A percentile compares a stretch with the other conserved stretches of the same genome.
phyloP scores from a whole-genome alignment of 73 alveolate genomes.

The Paramecium tetraurelia region DNA sequence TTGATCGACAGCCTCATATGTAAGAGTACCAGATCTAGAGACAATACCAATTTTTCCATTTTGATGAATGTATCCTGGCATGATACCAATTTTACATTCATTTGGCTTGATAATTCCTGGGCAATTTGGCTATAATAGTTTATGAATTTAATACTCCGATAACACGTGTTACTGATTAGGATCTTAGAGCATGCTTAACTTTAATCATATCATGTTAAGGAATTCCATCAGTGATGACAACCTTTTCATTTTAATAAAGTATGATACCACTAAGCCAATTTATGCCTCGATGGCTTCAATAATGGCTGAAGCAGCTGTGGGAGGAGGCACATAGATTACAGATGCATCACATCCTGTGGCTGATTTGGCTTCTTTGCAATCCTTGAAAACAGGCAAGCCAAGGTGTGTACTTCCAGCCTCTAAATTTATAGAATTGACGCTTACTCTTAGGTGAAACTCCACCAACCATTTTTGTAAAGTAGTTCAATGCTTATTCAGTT shows the following conservation, averaged over 20 bases:
- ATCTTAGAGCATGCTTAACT: conserved; percentile 89
- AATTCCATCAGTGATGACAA: conserved; percentile 96
- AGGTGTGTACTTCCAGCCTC: conserved; percentile 73
- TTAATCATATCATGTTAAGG: conserved; percentile 92
- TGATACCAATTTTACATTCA: conserved; percentile 98
- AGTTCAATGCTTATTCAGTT: background rate
- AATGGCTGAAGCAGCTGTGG: conserved; percentile 95
- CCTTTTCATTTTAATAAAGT: background rate
- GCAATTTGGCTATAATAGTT: conserved; percentile 79
- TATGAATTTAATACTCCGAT: conserved; percentile 71
- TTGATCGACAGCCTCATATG: conserved; percentile 96
- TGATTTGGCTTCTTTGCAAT: conserved; percentile 83
- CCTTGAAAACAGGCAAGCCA: conserved; percentile 86
- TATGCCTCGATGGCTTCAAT: conserved; percentile 91
- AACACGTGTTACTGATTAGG: conserved; percentile 85
- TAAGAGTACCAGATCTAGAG: conserved; percentile 94
- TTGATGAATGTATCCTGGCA: conserved; percentile 96
- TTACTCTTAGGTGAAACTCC: conserved; percentile 95
- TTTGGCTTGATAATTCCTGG: conserved; percentile 98
- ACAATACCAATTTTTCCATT: conserved; percentile 87
- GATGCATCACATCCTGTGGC: conserved; percentile 91
- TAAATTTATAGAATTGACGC: background rate
- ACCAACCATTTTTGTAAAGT: conserved; percentile 83
- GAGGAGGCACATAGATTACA: conserved; percentile 97
- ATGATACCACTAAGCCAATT: conserved; percentile 76